These are phyloP conservation scores for Beauveria scarabaeidicola DNA, from an alignment of 2,329 filamentous ascomycete genomes.

Conservation along the genomic window DNA sequence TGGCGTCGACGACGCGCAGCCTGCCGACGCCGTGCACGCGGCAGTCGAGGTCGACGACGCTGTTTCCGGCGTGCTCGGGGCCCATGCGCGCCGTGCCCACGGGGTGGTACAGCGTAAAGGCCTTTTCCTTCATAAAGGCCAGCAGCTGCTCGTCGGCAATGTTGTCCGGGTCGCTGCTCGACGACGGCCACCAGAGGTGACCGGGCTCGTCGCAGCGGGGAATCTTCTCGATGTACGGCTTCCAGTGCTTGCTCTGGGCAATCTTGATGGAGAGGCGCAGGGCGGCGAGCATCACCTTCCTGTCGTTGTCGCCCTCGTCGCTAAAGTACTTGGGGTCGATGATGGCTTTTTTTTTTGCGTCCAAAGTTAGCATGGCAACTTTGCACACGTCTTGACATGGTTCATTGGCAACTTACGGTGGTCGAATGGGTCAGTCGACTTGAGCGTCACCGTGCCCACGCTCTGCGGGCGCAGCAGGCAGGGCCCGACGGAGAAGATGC, in stretches of 20 bases:
- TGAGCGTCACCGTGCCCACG: conserved; percentile 13
- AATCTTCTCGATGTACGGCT: conserved; percentile 14
- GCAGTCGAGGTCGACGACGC: conserved; percentile 40
- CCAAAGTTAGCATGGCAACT: neutral
- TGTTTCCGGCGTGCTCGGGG: conserved; percentile 6
- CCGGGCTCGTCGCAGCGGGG: conserved; percentile 11
- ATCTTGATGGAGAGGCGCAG: conserved; percentile 14
- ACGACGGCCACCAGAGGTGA: conserved; percentile 17
- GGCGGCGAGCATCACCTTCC: conserved; percentile 14
- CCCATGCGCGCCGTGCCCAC: conserved; percentile 16
- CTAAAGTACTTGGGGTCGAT: conserved; percentile 16
- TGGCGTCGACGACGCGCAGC: conserved; percentile 50
- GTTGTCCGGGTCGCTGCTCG: conserved; percentile 13
- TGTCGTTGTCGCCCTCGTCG: conserved; percentile 15
- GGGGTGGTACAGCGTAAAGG: conserved; percentile 16
- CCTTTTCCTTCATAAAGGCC: conserved; percentile 12
- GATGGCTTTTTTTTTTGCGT: conserved; percentile 12
- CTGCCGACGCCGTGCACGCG: conserved; percentile 43
- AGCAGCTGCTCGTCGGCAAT: conserved; percentile 16
- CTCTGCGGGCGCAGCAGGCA: conserved; percentile 14
- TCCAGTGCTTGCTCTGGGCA: conserved; percentile 11
- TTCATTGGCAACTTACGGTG: conserved; percentile 14
- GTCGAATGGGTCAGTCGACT: conserved; percentile 14
- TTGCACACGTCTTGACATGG: no score
- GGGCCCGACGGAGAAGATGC: conserved; percentile 11